Conservation (phyloP, 2,329 filamentous ascomycete genomes). For the Exserohilum rostratum region DNA sequence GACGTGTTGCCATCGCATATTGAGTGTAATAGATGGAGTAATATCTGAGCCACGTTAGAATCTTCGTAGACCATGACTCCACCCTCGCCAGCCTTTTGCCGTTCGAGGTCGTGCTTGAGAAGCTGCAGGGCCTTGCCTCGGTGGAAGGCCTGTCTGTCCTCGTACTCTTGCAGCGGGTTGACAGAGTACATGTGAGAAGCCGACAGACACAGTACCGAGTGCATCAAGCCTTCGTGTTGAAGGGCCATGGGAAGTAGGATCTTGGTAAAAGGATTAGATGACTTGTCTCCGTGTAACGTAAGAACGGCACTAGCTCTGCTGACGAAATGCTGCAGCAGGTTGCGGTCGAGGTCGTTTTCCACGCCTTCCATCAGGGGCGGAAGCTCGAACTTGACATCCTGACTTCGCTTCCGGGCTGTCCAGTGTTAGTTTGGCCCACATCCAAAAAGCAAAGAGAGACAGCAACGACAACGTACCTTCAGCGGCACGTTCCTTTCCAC, state of each 20-base stretch:
- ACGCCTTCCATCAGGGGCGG: conserved; percentile 76
- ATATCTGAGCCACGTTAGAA: conserved; percentile 66
- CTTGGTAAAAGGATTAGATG: conserved; percentile 80
- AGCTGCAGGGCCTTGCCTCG: conserved; percentile 55
- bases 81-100: conserved; percentile 47
- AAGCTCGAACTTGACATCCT: conserved; percentile 53
- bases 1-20: conserved; percentile 65
- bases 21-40: conserved; percentile 65
- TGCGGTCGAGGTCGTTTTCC: conserved; percentile 77
- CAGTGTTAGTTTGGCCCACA: conserved; percentile 22
- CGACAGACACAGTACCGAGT: conserved; percentile 83
- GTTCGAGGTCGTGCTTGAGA: conserved; percentile 53
- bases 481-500: conserved; percentile 76
- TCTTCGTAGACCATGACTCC: conserved; percentile 54
- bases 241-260: conserved; percentile 83
- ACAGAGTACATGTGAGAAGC: conserved; percentile 72
- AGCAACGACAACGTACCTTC: conserved; percentile 54
- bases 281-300: conserved; percentile 79
- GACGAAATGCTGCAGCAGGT: conserved; percentile 84
- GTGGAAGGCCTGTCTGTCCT: conserved; percentile 56
- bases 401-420: conserved; percentile 42
- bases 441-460: neutral
- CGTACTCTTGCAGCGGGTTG: conserved; percentile 57
- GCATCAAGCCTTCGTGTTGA: conserved; percentile 82
- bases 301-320: conserved; percentile 79